phyloP scores from a whole-genome alignment of 2,329 filamentous ascomycete species.

The Talaromyces sp. region DNA sequence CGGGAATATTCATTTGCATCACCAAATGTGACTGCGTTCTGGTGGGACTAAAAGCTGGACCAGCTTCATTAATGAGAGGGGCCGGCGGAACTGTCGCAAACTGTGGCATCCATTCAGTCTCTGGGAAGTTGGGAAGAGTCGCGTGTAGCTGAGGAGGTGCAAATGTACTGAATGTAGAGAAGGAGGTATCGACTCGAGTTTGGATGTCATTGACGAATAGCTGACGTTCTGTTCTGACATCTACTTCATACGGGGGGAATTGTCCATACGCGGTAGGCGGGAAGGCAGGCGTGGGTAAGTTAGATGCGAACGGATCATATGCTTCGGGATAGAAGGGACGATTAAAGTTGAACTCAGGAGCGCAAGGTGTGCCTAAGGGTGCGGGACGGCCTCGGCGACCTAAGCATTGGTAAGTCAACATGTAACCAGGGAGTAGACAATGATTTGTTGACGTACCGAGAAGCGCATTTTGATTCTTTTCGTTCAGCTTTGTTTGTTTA shows the following conservation, averaged over 20 bases:
- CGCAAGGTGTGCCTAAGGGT: constrained; percentile 76
- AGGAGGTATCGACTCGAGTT: constrained; percentile 75
- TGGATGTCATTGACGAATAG: constrained; percentile 91
- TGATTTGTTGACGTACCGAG: no score
- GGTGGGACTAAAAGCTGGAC: not conserved
- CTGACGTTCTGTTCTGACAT: constrained; percentile 91
- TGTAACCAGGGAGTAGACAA: no score
- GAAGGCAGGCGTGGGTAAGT: constrained; percentile 51
- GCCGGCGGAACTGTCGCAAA: constrained; percentile 58
- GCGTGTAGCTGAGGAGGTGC: constrained; percentile 68
- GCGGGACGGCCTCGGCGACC: constrained; percentile 67
- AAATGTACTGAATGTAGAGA: constrained; percentile 90
- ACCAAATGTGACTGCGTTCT: constrained; percentile 47
- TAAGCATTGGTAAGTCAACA: no score
- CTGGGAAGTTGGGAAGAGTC: constrained; percentile 59
- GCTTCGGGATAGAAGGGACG: constrained; percentile 53
- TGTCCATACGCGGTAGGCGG: constrained; percentile 52
- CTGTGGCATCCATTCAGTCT: constrained; percentile 63
- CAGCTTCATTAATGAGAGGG: constrained; percentile 30
- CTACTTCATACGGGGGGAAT: constrained; percentile 79
- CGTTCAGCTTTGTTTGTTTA: constrained; percentile 89
- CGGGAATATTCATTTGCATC: constrained; percentile 67
- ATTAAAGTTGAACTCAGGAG: constrained; percentile 61
- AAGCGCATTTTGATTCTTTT: constrained; percentile 65
- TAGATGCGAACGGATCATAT: constrained; percentile 39